phyloP scores from a whole-genome alignment of 768 basidiomycete species.

The Tylopilus cervinicoccineus region DNA sequence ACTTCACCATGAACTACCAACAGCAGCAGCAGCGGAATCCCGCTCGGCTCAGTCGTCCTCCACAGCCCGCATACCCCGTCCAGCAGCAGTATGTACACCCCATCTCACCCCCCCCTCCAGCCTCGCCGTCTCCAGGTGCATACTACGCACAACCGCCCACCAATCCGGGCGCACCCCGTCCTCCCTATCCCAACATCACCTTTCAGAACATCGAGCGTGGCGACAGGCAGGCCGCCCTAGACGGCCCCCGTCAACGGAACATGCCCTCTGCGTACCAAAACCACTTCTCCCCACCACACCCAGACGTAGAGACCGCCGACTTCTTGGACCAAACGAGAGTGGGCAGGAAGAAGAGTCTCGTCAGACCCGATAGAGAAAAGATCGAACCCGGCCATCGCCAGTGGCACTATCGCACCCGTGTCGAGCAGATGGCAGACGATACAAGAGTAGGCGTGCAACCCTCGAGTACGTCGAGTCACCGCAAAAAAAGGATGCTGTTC shows the following conservation, averaged over 20 bases:
- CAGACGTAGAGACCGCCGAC: slow-evolving; percentile 31
- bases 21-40: slow-evolving; percentile 38
- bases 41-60: slow-evolving; percentile 26
- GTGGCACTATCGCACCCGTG: slow-evolving; percentile 91
- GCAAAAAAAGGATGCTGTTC: not conserved
- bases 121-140: slow-evolving; percentile 11
- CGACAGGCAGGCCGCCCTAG: slow-evolving; percentile 57
- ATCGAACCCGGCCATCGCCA: slow-evolving; percentile 92
- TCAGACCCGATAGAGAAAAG: slow-evolving; percentile 91
- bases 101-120: slow-evolving; percentile 16
- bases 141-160: slow-evolving; percentile 18
- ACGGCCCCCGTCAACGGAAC: slow-evolving; percentile 47
- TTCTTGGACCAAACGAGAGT: slow-evolving; percentile 49
- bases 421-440: slow-evolving; percentile 71
- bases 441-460: slow-evolving; percentile 71
- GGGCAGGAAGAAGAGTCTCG: slow-evolving; percentile 85
- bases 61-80: slow-evolving; percentile 36
- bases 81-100: slow-evolving; percentile 23
- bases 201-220: slow-evolving; percentile 70
- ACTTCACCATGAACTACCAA: slow-evolving; percentile 35
- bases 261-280: slow-evolving; percentile 44
- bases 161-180: slow-evolving; percentile 19
- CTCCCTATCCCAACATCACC: slow-evolving; percentile 46
- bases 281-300: slow-evolving; percentile 39
- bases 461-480: slow-evolving; percentile 58